Base-by-base conservation (phyloP, 2,329 filamentous ascomycete species). In the Mycosphaerella sp. region DNA sequence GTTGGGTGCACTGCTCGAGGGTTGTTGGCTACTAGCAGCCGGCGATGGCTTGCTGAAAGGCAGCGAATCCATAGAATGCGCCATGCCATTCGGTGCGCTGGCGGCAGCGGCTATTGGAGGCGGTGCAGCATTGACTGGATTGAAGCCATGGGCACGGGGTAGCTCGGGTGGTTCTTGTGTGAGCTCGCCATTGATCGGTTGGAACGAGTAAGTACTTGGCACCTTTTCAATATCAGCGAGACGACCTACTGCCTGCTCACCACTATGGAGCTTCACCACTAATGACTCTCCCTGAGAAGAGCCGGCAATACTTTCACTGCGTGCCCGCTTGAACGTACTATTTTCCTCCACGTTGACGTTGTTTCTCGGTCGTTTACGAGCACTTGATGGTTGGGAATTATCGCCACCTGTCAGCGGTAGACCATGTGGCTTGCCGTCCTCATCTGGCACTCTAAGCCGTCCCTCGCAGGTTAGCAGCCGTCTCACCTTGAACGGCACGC, bases 261-360 rank as follows among this genome's bases (percentile, higher is more conserved):
- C 48, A 29, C 53, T 39, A 43, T 42, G 38, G n/a, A 56, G 54
- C 50, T 45, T 52, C n/a, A 56, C 45, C 23, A 53, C 49, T 23
- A 56, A 38, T 9, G 54, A 56, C 41, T 53, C 45, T 36, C 40
- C 53, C 21, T 32, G 48, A 51, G 48, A 51, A 14, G 48, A 51
- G 46, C 43, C 49, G 11, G 48, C 34, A 10, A 45, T 45, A 17
- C 51, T 51, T 48, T 55, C 53, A 31, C 53, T 51, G 38, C 53
- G 53, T n/a, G 53, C 43, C 21, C 53, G 42, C 40, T 55, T 55
- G 23, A 48, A 21, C 26, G 41, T 40, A 29, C 48, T 32, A n/a
- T 43, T 43, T 9, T 23, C 48, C 2, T 38, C 40, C 23, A 6
- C 48, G n/a, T 17, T 26, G 14, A 40, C 36, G 12, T 4, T 43